These are phyloP conservation scores for Triglochin maritima DNA, from an alignment of 106 monocot species.

Conservation along the genomic window DNA sequence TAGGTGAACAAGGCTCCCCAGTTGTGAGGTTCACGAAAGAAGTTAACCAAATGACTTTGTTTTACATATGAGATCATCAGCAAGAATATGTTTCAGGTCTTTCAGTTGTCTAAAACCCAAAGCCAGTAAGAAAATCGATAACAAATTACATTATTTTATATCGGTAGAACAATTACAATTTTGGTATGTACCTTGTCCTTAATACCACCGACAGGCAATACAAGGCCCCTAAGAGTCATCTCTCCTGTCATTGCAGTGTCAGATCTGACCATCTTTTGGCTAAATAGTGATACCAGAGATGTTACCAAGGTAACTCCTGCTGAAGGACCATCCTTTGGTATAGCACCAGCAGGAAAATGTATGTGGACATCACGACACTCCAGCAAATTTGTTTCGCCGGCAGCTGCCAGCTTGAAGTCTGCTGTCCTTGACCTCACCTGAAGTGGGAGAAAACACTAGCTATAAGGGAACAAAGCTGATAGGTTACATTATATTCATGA, in stretches of 20 bases:
- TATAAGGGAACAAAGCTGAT: no score
- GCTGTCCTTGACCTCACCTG: constrained; percentile 88
- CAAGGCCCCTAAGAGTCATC: constrained; percentile 88
- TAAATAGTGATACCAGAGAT: constrained; percentile 88
- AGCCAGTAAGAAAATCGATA: no score
- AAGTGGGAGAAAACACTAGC: neutral
- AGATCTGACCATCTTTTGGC: constrained; percentile 63
- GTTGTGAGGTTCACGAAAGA: no score
- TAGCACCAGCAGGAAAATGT: constrained; percentile 98
- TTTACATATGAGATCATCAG: no score
- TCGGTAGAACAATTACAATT: no score
- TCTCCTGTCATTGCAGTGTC: constrained; percentile 99
- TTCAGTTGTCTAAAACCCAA: no score
- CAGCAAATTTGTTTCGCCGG: constrained; percentile 44
- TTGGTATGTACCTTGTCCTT: constrained; percentile 67
- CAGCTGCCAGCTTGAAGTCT: constrained; percentile 53
- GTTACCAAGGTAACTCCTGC: constrained; percentile 99
- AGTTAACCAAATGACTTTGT: no score
- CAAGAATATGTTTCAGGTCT: no score
- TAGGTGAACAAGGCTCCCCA: no score
- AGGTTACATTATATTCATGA: no score
- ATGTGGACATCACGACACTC: constrained; percentile 87
- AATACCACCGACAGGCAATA: constrained; percentile 90
- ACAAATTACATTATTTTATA: no score
- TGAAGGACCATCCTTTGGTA: constrained; percentile 98